Base-by-base conservation (phyloP, 2,329 filamentous ascomycete genomes). In the Xylariaceae sp. region DNA sequence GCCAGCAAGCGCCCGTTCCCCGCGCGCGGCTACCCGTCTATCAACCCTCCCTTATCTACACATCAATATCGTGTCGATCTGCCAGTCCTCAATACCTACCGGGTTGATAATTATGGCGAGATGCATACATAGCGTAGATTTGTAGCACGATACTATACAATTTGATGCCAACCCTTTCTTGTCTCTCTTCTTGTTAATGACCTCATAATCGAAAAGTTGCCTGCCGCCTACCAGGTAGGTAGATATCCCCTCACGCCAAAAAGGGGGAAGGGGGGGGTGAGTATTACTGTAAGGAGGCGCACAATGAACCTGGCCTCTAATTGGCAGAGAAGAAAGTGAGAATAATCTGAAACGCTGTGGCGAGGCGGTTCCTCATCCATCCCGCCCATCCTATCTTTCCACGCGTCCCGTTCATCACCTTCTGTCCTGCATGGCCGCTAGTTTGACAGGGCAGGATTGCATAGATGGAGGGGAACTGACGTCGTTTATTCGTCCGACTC, bases 1-100 rank as follows among this genome's bases (percentile, higher is more conserved):
- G n/a, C n/a, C n/a, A 32, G 45, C 35, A 50, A 43, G 46, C 50
- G 32, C 21, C 54, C 49, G 50, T 27, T 54, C 36, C 51, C 50
- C 50, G 43, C 21, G 26, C 50, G 54, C 45, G 32, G 39, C 10
- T 10, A 50, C 36, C 41, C 45, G 50, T 44, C 35, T 26, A 27
- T 23, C 37, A n/a, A 4, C 29, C 4, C n/a, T 41, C 40, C 45
- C n/a, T 43, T 18, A 47, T 30, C 24, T 13, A 21, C 26, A 20
- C 36, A 42, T 26, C 42, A 43, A 11, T n/a, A 16, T 21, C 37
- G 11, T 20, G 10, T 36, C 16, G 15, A 9, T 13, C 3, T 21
- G 26, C 33, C n/a, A 24, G 13, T 21, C 6, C 27, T 15, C 7
- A n/a, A 24, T 10, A 30, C 3, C 18, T 35, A 7, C 18, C 20